Conservation (phyloP, 345 rosid species). For the Hibiscus trionum region DNA sequence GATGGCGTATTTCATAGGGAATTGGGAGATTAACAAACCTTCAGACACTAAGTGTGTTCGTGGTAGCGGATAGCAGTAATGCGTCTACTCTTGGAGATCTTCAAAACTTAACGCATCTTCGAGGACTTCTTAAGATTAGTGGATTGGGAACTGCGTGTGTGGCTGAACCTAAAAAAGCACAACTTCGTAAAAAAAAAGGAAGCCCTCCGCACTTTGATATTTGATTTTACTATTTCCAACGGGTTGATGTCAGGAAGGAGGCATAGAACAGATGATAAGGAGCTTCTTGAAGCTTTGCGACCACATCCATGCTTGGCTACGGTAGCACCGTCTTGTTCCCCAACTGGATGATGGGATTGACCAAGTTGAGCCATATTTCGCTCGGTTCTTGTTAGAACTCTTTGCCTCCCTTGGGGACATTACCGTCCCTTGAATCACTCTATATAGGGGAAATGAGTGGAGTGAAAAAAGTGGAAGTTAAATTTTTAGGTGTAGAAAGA, state of each 20-base stretch:
- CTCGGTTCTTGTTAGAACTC: not conserved
- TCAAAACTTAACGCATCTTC: not conserved
- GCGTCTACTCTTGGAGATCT: constrained; percentile 5
- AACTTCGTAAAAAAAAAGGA: not conserved
- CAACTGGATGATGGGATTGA: not conserved
- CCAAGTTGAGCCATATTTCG: not conserved
- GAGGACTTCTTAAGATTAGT: not conserved
- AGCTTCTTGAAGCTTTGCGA: not conserved
- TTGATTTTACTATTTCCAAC: not conserved
- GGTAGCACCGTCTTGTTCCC: not conserved
- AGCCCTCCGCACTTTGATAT: not conserved
- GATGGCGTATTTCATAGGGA: constrained; percentile 9
- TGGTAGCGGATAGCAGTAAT: not conserved
- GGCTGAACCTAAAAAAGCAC: not conserved
- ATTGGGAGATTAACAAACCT: not conserved
- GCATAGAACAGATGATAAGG: not conserved
- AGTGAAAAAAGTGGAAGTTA: not conserved
- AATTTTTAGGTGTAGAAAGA: not conserved
- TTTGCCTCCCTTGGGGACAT: constrained; percentile 7
- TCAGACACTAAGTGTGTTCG: not conserved
- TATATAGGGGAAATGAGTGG: not conserved
- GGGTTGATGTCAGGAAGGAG: too few relatives aligned
- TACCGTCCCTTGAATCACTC: not conserved
- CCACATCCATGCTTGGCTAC: not conserved
- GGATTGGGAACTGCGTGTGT: not conserved